Base-by-base conservation (phyloP, 805 yeast genomes). In the Candida hispaniensis region DNA sequence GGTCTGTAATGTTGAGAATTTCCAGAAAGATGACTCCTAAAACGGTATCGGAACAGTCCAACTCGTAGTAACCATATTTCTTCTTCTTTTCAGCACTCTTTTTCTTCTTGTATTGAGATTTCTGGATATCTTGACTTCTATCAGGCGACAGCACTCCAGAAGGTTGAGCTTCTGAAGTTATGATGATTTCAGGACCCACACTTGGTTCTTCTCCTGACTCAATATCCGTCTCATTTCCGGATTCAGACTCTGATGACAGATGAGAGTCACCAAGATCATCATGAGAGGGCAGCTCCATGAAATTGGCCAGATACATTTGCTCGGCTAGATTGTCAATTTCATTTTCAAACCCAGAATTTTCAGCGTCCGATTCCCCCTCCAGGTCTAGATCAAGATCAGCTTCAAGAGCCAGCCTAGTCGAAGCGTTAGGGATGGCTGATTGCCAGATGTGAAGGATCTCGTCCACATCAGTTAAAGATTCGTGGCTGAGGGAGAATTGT, bases 11-110 rank as follows among this genome's bases (percentile, higher is more conserved):
- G 1, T 78, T 70, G 3, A 72, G 67, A 13, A 88, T 71, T 43
- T 86, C 93, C 20, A 88, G 50, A 47, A 79, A 81, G 4, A 80
- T 55, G 6, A 86, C 79, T 2, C 97, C 98, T 2, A 49, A 44
- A 6, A 59, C 49, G 15, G 51, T 52, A 3, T 51, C 41, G 9
- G 29, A 38, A 4, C 45, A 40, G 18, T 40, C 40, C 27, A 50
- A 43, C 32, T 49, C 51, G 20, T 43, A 49, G 32, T 41, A 41
- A 13, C 40, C 34, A 10, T 21, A 19, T 30, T 38, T 13, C 14
- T 14, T 13, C 22, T 41, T 27, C 14, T 30, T 41, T 19, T 42
- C 22, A 15, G 29, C 11, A 17, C 10, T 19, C 17, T 19, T 26
- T 14, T 32, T 11, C 25, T 20, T 32, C 9, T 26, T 18, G 7